A percentile compares a stretch with the other conserved stretches of the same genome.
Conservation (phyloP, 2,329 filamentous ascomycete genomes). For the Claviceps sp. region DNA sequence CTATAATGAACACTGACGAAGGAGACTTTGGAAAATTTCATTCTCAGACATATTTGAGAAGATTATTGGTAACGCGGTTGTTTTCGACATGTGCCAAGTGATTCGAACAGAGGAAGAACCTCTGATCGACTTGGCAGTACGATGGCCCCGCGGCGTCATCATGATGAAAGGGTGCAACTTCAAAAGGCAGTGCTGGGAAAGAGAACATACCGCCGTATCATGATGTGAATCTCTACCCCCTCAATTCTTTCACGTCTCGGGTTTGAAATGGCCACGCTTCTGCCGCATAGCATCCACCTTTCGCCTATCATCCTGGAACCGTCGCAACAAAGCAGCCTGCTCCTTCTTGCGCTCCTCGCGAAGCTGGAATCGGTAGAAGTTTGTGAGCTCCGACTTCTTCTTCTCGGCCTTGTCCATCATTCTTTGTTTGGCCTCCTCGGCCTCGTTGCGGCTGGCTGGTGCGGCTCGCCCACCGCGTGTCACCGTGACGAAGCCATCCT, state of each 20-base stretch:
- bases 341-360: slow-evolving; percentile 66
- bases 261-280: slow-evolving; percentile 48
- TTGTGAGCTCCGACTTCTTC: slow-evolving; percentile 49
- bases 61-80: slow-evolving; percentile 48
- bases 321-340: slow-evolving; percentile 52
- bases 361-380: slow-evolving; percentile 78
- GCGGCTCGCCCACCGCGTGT: slow-evolving; percentile 61
- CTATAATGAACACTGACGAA: too few relatives aligned
- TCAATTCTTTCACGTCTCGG: slow-evolving; percentile 25
- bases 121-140: slow-evolving; percentile 14
- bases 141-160: slow-evolving; percentile 45
- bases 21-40: background rate
- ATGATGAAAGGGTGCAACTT: slow-evolving; percentile 14
- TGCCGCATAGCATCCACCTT: slow-evolving; percentile 60
- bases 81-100: slow-evolving; percentile 37
- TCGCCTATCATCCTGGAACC: slow-evolving; percentile 63
- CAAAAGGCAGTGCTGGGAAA: background rate
- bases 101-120: slow-evolving; percentile 4
- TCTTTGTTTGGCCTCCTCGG: slow-evolving; percentile 43
- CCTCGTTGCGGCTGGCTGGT: slow-evolving; percentile 61
- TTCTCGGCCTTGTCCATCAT: slow-evolving; percentile 50
- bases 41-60: slow-evolving; percentile 51
- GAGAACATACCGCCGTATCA: background rate
- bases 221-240: background rate
- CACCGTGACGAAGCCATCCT: slow-evolving; percentile 92